Base-by-base conservation (phyloP, 495 filamentous ascomycete genomes). In the Aspergillus affinis region DNA sequence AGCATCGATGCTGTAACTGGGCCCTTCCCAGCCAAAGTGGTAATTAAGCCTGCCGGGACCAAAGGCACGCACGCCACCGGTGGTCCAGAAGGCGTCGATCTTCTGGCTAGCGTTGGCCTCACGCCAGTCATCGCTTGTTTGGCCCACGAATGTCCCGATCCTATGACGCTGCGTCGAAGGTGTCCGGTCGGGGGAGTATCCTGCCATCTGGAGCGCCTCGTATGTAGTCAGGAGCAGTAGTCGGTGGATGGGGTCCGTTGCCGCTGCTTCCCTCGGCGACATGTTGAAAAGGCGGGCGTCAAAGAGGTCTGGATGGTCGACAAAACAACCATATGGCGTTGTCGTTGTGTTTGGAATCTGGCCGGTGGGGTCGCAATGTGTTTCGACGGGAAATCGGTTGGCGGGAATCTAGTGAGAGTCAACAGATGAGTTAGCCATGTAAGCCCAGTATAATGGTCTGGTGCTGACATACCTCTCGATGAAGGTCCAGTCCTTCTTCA, bases 1-100 rank as follows among this genome's bases (percentile, higher is more conserved):
- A 0, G 90, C 91, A 66, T 94, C 90, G 30, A 92, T 76, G 61
- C 81, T 88, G 70, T 85, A 82, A 56, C 84, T 89, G 0, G 90
- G 89, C 0, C 90, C 90, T 41, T 78, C 80, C 63, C 90, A 91
- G 51, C 86, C 86, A 64, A 92, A 88, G 67, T 85, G 84, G 67
- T 85, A 85, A 55, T 79, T 81, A 81, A 89, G 63, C 84, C 74
- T 76, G 1, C 68, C 68, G 21, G 55, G 36, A 7, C 32, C 74
- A 63, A 76, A 76, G 0, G 70, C 70, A n/a, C 73, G 63, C 12
- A 49, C 20, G 3, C 60, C 64, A 4, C 73, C 73, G 8, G 69
- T 51, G 15, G 73, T 58, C 20, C 26, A 59, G 46, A 72, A 73
- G 18, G 65, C 66, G 17, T 54, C 62, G 44, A 72, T 65, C 6